These are phyloP conservation scores for Schizochytrium sp. DNA, from an alignment of 108 stramenopile species.

Conservation along the genomic window DNA sequence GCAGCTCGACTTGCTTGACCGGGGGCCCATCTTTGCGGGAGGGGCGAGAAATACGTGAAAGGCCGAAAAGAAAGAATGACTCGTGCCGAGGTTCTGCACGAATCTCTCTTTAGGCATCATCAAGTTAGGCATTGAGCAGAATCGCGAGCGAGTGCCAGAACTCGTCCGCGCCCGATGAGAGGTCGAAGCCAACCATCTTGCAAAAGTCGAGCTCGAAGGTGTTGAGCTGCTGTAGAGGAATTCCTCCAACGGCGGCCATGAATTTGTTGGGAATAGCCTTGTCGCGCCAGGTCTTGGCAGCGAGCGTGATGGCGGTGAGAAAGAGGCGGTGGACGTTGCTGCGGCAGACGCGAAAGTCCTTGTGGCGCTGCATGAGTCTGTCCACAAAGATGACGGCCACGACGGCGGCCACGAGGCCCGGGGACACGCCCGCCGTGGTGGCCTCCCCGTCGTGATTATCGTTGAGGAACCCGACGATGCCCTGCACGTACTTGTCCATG, in stretches of 20 bases:
- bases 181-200: neutral
- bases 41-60: neutral
- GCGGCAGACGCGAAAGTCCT: neutral
- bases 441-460: neutral
- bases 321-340: neutral
- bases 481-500: neutral
- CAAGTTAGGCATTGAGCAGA: neutral
- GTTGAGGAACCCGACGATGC: neutral
- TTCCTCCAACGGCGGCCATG: neutral
- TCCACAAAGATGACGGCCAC: neutral
- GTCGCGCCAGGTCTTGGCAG: slow-evolving; percentile 1
- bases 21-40: too few species aligned
- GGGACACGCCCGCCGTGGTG: neutral
- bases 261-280: neutral
- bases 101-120: neutral
- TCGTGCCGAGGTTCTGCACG: neutral
- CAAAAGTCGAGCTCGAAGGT: neutral
- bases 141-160: neutral
- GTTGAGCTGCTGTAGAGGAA: neutral
- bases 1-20: too few species aligned
- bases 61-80: neutral
- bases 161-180: neutral
- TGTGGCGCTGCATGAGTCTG: neutral
- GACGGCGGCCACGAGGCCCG: neutral
- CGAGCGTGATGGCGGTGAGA: neutral